These are phyloP conservation scores for Ogataea trehalophila DNA, from an alignment of 805 yeast species.

Conservation along the genomic window DNA sequence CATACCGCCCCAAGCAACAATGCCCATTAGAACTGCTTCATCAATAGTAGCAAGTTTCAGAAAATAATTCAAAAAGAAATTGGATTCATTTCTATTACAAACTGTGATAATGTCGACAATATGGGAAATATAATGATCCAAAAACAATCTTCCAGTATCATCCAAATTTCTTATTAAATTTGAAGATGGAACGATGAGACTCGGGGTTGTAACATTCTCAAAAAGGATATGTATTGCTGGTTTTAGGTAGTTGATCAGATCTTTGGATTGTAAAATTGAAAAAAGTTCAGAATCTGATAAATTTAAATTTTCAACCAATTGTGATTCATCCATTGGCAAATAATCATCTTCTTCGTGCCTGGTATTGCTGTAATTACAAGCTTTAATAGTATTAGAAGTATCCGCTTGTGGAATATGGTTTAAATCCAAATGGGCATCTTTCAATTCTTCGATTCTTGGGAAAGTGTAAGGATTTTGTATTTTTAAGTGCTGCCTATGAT, in stretches of 20 bases:
- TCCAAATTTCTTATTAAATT: conserved; percentile 31
- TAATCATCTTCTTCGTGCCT: conserved; percentile 12
- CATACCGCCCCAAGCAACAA: conserved; percentile 60
- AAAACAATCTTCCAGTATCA: conserved; percentile 38
- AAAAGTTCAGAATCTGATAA: conserved; percentile 25
- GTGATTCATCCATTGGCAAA: conserved; percentile 34
- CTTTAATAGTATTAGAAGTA: too few relatives aligned
- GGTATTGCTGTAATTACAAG: too few relatives aligned
- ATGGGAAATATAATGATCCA: conserved; percentile 46
- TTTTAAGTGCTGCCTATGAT: not conserved
- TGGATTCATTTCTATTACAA: conserved; percentile 43
- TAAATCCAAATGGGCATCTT: not conserved
- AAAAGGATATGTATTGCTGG: conserved; percentile 26
- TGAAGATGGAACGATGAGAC: conserved; percentile 18
- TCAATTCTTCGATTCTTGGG: not conserved
- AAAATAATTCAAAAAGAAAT: conserved; percentile 48
- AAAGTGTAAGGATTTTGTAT: not conserved
- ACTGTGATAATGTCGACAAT: conserved; percentile 39
- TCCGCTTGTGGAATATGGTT: too few relatives aligned
- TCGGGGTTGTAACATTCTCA: conserved; percentile 14
- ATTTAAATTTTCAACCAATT: conserved; percentile 27
- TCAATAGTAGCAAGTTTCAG: conserved; percentile 48
- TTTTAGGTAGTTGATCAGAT: conserved; percentile 18
- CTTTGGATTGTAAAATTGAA: conserved; percentile 17
- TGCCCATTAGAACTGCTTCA: conserved; percentile 43